Evolutionary conservation across 768 basidiomycete species (phyloP).

Genomic region (Pholiota molesta): DNA sequence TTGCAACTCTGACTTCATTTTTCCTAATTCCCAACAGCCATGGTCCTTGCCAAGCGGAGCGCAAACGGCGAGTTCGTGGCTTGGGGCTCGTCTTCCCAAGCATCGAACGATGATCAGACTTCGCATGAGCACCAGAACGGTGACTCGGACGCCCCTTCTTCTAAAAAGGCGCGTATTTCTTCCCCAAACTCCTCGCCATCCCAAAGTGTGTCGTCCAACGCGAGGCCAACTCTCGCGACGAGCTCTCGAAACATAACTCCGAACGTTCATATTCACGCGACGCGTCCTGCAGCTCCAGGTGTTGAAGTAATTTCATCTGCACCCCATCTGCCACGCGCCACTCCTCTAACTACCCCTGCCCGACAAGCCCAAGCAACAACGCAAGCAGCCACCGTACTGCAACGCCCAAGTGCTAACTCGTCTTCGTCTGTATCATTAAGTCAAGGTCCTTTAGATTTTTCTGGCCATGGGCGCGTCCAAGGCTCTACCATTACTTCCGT

Average conservation of each 20-base stretch:
- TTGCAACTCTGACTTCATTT: not conserved
- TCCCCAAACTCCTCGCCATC: not conserved
- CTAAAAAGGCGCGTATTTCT: slow-evolving; percentile 8
- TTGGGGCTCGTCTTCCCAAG: slow-evolving; percentile 7
- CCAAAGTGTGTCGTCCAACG: too few species aligned
- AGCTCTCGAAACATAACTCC: too few species aligned
- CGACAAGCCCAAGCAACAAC: too few species aligned
- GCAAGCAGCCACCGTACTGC: too few species aligned
- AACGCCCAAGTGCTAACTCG: too few species aligned
- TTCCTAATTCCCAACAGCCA: not conserved
- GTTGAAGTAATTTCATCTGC: too few species aligned
- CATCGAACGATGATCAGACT: not conserved
- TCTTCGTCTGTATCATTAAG: not conserved
- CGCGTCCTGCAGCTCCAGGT: not conserved
- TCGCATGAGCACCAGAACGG: not conserved
- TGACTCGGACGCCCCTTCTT: not conserved
- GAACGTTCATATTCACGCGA: not conserved
- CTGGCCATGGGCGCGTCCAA: too few species aligned
- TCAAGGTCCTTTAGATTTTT: not conserved
- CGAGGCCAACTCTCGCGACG: too few species aligned
- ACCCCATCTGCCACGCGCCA: too few species aligned
- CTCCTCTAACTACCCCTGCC: too few species aligned
- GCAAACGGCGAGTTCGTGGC: slow-evolving; percentile 10
- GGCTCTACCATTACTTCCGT: not conserved
- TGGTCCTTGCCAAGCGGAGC: slow-evolving; percentile 11